These are phyloP conservation scores for Carex parvula DNA, from an alignment of 176 grass and related monocot genomes.

Conservation along the genomic window DNA sequence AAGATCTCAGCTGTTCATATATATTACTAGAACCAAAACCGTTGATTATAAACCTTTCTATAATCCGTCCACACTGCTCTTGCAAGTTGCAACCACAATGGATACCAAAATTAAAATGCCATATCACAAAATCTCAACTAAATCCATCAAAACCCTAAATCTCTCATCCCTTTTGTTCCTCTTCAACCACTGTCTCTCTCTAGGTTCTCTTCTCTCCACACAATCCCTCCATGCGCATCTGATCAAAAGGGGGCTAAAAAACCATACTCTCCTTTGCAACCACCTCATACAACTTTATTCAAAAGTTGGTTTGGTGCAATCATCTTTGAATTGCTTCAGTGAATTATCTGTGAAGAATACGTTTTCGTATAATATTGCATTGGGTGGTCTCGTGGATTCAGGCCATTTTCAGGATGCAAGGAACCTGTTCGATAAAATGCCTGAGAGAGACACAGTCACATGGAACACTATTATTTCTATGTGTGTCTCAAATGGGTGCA, in stretches of 20 bases:
- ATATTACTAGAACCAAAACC: background rate
- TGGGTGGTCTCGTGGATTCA: slow-evolving; percentile 24
- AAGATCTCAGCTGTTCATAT: background rate
- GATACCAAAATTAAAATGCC: slow-evolving; percentile 28
- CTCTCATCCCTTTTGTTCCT: slow-evolving; percentile 35
- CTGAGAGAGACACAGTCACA: slow-evolving; percentile 39
- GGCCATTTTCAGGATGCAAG: slow-evolving; percentile 32
- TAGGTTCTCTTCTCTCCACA: slow-evolving; percentile 26
- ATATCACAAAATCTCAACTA: background rate
- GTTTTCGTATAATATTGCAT: slow-evolving; percentile 64
- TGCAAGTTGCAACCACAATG: background rate
- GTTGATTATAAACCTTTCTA: background rate
- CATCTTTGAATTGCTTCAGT: slow-evolving; percentile 38
- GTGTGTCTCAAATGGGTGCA: slow-evolving; percentile 26
- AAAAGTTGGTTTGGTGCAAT: slow-evolving; percentile 28
- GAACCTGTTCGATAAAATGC: slow-evolving; percentile 65
- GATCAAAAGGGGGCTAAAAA: slow-evolving; percentile 46
- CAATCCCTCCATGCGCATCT: slow-evolving; percentile 50
- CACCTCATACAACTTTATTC: slow-evolving; percentile 58
- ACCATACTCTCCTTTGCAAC: slow-evolving; percentile 49
- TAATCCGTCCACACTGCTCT: background rate
- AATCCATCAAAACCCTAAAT: slow-evolving; percentile 6
- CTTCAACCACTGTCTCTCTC: slow-evolving; percentile 38
- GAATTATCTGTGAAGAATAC: slow-evolving; percentile 37
- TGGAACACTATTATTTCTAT: slow-evolving; percentile 70